A percentile compares a stretch with the other conserved stretches of the same genome.
phyloP scores from a whole-genome alignment of 495 filamentous ascomycete genomes.

The Paragyromitra xinjiangensis region DNA sequence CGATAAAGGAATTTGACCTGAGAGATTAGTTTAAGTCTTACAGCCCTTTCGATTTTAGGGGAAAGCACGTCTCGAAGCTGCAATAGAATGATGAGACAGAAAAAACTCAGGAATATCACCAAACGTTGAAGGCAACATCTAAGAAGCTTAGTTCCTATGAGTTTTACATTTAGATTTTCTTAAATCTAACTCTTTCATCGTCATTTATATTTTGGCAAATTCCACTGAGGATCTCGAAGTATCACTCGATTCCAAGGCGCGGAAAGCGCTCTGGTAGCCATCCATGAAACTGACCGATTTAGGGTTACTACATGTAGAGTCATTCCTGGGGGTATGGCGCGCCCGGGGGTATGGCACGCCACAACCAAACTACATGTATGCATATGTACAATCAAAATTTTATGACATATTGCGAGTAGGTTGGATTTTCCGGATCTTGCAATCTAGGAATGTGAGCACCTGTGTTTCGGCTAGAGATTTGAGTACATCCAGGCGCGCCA shows the following conservation, averaged over 20 bases:
- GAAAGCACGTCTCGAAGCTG: too few relatives aligned
- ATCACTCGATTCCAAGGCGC: not conserved
- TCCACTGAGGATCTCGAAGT: not conserved
- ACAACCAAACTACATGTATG: too few relatives aligned
- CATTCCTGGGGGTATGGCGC: too few relatives aligned
- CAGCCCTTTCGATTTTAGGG: too few relatives aligned
- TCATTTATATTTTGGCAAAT: not conserved
- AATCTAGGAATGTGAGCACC: too few relatives aligned
- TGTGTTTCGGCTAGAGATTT: too few relatives aligned
- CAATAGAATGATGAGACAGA: not conserved
- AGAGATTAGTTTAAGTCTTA: not conserved
- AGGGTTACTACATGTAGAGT: not conserved
- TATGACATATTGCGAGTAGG: too few relatives aligned
- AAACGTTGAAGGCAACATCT: not conserved
- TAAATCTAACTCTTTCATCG: not conserved
- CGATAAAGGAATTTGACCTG: not conserved
- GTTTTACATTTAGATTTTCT: not conserved
- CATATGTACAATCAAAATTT: too few relatives aligned
- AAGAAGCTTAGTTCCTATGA: not conserved
- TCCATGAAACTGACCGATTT: not conserved
- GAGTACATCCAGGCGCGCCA: too few relatives aligned
- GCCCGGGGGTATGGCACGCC: too few relatives aligned
- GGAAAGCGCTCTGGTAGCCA: not conserved
- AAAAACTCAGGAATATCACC: not conserved
- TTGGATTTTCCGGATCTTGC: too few relatives aligned